A percentile compares a stretch with the other conserved stretches of the same genome.
phyloP scores from a whole-genome alignment of 2,329 filamentous ascomycete species.

The Pestalotiopsis sp. region DNA sequence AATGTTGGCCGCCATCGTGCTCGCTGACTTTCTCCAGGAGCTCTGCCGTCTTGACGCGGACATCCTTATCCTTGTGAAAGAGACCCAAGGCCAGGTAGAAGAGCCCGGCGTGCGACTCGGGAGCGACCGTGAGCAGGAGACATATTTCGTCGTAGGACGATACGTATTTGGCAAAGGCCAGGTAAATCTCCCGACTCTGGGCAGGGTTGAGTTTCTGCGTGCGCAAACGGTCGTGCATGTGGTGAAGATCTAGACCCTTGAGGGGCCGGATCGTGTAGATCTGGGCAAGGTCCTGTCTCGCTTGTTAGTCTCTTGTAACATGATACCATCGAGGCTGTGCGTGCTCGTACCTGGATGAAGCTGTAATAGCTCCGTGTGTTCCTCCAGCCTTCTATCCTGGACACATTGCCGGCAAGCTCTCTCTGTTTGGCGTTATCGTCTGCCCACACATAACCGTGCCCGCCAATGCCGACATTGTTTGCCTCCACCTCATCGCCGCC shows the following conservation, averaged over 20 bases:
- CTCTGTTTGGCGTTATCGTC: constrained; percentile 79
- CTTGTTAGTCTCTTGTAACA: neutral
- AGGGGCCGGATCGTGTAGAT: constrained; percentile 68
- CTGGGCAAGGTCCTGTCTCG: constrained; percentile 62
- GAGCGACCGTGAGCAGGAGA: constrained; percentile 78
- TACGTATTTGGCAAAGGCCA: constrained; percentile 75
- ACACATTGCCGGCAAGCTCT: constrained; percentile 89
- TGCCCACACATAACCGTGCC: constrained; percentile 94
- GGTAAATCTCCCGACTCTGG: constrained; percentile 82
- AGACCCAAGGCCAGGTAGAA: constrained; percentile 91
- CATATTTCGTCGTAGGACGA: constrained; percentile 84
- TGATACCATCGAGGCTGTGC: neutral
- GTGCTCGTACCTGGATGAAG: constrained; percentile 73
- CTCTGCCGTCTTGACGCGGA: constrained; percentile 76
- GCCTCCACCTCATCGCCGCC: constrained; percentile 72
- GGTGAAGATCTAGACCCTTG: constrained; percentile 83
- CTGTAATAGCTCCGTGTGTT: constrained; percentile 95
- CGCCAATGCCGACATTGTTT: constrained; percentile 62
- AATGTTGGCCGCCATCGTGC: constrained; percentile 90
- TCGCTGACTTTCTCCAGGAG: constrained; percentile 80
- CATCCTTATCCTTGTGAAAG: constrained; percentile 84
- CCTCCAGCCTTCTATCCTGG: constrained; percentile 94
- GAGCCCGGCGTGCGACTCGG: constrained; percentile 82
- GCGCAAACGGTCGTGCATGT: constrained; percentile 89
- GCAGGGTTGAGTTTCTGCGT: constrained; percentile 76